Evolutionary conservation across 2,329 filamentous ascomycete genomes (phyloP), one percentile per base, ranked within the genome.

Genomic region (Fusarium duplospermum): DNA sequence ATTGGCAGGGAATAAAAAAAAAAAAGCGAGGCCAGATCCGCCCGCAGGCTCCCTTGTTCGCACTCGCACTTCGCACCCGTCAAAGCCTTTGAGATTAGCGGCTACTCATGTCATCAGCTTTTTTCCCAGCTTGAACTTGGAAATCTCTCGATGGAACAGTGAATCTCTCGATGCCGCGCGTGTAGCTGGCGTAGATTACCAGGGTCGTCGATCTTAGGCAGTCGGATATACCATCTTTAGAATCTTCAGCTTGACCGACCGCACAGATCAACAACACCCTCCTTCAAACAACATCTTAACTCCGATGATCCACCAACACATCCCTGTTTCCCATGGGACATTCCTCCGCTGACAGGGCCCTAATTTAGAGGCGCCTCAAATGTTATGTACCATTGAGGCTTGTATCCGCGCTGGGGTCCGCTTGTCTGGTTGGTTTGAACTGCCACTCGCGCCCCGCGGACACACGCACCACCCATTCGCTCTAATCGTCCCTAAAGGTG

Each of bases 271-370:
- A 27, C 45, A 50, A 27, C 45, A 13, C 31, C 10, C 42, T 47
- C 22, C 14, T 16, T 50, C 16, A 18, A 50, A 52, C 24, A 52
- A 29, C 45, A 22, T 22, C 9, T 3, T 3, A 45, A 24, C 13
- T 45, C 42, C 42, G 22, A 47, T 47, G 42, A 52, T 52, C 45
- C 45, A 52, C 45, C 18, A 52, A 52, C 24, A 52, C 29, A 11
- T 52, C 45, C 45, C 24, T 50, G 20, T n/a, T 20, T 20, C 38
- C n/a, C 38, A 20, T 42, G 22, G 24, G 10, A 22, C 65, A 68
- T 64, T 73, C 52, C 62, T 59, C 14, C 33, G 62, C 62, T 64
- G 64, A 69, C 71, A 74, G 71, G 24, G 10, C 58, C 71, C 57
- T 64, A 8, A 74, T 60, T 45, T 38, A 14, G 68, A 69, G 71